phyloP scores from a whole-genome alignment of 495 filamentous ascomycete genomes.

The Podospora sp. region DNA sequence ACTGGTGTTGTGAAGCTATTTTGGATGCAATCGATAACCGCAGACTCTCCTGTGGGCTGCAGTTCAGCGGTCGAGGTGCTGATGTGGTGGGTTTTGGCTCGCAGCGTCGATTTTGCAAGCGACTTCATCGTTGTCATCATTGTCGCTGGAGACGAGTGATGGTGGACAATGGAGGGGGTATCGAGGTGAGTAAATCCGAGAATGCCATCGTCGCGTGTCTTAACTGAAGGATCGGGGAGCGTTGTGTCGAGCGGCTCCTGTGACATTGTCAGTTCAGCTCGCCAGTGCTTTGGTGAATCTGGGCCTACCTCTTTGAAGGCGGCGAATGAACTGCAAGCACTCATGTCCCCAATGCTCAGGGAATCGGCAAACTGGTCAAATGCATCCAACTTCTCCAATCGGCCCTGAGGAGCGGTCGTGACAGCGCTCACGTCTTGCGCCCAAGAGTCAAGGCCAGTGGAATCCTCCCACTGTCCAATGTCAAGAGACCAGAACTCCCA shows the following conservation, averaged over 20 bases:
- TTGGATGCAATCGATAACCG: constrained; percentile 34
- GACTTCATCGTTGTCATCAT: constrained; percentile 41
- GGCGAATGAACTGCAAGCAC: constrained; percentile 43
- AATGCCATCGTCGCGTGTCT: constrained; percentile 63
- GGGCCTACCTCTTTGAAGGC: constrained; percentile 42
- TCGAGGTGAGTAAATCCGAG: constrained; percentile 65
- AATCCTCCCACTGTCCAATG: constrained; percentile 46
- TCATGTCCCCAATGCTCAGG: constrained; percentile 57
- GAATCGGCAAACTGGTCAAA: constrained; percentile 39
- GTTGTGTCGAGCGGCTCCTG: constrained; percentile 62
- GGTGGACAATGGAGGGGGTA: constrained; percentile 36
- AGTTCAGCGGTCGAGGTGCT: constrained; percentile 11
- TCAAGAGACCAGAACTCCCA: constrained; percentile 63
- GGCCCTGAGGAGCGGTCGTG: constrained; percentile 18
- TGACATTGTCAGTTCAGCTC: constrained; percentile 19
- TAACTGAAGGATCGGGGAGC: constrained; percentile 59
- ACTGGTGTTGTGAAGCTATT: constrained; percentile 27
- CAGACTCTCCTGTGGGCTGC: constrained; percentile 33
- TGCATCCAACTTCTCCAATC: constrained; percentile 35
- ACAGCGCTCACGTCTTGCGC: constrained; percentile 30
- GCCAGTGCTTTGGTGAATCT: constrained; percentile 3
- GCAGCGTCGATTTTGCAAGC: constrained; percentile 38
- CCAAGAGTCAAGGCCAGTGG: constrained; percentile 36
- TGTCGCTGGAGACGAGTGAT: constrained; percentile 27
- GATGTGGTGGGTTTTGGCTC: constrained; percentile 17